phyloP scores from a whole-genome alignment of 345 rosid genomes.

The Euphorbia lathyris region DNA sequence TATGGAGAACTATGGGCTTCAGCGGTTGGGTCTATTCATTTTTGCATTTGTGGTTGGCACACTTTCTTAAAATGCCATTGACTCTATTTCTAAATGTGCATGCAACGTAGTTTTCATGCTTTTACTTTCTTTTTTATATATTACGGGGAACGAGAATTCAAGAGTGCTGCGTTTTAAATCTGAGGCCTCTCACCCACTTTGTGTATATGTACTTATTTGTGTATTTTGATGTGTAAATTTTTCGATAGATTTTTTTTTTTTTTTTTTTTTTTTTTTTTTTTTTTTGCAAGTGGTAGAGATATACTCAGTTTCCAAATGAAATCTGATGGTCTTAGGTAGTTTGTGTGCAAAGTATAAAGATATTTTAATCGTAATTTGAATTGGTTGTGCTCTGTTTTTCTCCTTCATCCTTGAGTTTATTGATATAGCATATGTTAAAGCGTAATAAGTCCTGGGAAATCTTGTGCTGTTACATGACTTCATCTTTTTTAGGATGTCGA shows the following conservation, averaged over 20 bases:
- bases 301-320: neutral
- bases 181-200: neutral
- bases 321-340: neutral
- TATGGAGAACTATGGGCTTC: neutral
- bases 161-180: neutral
- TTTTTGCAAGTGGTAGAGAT: neutral
- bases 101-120: too few species aligned
- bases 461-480: neutral
- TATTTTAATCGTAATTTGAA: neutral
- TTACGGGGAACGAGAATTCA: neutral
- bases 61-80: too few species aligned
- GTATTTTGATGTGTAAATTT: neutral
- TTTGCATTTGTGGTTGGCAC: too few species aligned
- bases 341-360: neutral
- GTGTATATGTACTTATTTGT: neutral
- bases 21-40: too few species aligned
- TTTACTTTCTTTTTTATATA: too few species aligned
- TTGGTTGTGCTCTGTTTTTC: neutral
- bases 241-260: too few species aligned
- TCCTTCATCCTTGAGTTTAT: neutral
- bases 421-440: neutral
- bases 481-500: neutral
- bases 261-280: too few species aligned
- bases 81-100: too few species aligned
- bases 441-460: neutral